Conservation (phyloP, 148 eudicot species). For the Chenopodium berlandieri region DNA sequence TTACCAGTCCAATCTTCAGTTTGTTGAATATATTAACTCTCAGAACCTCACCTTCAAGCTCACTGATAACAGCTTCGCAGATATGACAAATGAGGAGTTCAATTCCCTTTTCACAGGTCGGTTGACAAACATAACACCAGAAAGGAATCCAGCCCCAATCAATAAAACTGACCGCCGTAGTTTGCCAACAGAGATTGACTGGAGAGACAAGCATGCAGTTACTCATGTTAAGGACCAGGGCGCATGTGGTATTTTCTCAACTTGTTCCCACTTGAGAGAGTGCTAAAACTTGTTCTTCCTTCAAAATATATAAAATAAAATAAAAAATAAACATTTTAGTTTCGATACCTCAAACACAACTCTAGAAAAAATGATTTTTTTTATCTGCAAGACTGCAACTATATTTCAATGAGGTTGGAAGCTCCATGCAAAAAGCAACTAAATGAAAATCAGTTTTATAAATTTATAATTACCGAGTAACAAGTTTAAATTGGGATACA, state of each 20-base stretch:
- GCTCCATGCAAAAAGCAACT: too few species aligned
- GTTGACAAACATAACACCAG: constrained; percentile 5
- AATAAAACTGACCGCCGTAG: constrained; percentile 6
- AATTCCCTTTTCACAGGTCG: constrained; percentile 40
- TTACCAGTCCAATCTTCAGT: constrained; percentile 21
- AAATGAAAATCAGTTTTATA: too few species aligned
- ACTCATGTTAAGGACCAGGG: constrained; percentile 69
- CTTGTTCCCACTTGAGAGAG: neutral
- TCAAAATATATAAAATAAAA: neutral
- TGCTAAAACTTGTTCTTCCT: neutral
- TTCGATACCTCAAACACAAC: too few species aligned
- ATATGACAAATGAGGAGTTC: constrained; percentile 61
- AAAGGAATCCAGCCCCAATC: neutral
- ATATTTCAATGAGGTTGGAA: too few species aligned
- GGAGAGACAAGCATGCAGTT: constrained; percentile 68
- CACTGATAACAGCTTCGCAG: constrained; percentile 53
- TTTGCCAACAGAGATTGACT: constrained; percentile 48
- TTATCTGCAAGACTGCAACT: too few species aligned
- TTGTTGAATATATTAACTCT: constrained; percentile 15
- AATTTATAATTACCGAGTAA: too few species aligned
- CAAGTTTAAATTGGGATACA: too few species aligned
- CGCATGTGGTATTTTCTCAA: constrained; percentile 47
- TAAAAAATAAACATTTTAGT: too few species aligned
- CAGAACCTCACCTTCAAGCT: constrained; percentile 40
- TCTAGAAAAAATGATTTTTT: too few species aligned